phyloP scores from a whole-genome alignment of 768 basidiomycete genomes.

The Phlegmacium glaucopus region DNA sequence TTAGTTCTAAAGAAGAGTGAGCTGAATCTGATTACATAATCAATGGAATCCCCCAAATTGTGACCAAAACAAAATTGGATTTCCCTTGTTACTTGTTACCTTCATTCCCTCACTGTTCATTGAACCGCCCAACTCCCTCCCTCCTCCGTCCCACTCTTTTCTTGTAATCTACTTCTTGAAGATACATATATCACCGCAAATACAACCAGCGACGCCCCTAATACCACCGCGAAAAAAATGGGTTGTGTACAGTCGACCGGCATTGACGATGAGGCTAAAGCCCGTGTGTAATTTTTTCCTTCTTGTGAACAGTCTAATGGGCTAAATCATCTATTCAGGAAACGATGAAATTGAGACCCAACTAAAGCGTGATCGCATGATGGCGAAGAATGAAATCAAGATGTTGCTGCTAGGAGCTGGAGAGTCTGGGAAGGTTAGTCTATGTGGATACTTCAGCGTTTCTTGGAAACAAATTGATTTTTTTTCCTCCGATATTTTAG shows the following conservation, averaged over 20 bases:
- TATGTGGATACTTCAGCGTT: neutral
- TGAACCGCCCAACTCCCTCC: too few relatives aligned
- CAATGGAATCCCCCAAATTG: too few relatives aligned
- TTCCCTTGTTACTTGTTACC: too few relatives aligned
- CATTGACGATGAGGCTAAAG: conserved; percentile 79
- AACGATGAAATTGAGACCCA: conserved; percentile 95
- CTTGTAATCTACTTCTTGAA: too few relatives aligned
- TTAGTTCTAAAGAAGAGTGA: too few relatives aligned
- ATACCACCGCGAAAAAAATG: conserved; percentile 36
- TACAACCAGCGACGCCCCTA: neutral
- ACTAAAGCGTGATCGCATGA: conserved; percentile 82
- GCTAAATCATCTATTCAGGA: neutral
- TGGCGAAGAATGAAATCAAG: conserved; percentile 93
- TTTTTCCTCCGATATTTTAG: conserved; percentile 28
- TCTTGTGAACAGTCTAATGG: neutral
- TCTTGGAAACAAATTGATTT: neutral
- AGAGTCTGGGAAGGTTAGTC: conserved; percentile 86
- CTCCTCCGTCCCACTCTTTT: too few relatives aligned
- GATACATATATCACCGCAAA: too few relatives aligned
- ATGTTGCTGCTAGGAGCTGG: conserved; percentile 95
- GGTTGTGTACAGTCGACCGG: conserved; percentile 72
- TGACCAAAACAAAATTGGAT: too few relatives aligned
- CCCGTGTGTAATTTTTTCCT: conserved; percentile 50
- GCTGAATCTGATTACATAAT: too few relatives aligned
- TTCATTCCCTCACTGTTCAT: too few relatives aligned